Evolutionary conservation across 2,329 filamentous ascomycete species (phyloP), one percentile per base, ranked within the genome.

Genomic region (Aspergillus floridensis): DNA sequence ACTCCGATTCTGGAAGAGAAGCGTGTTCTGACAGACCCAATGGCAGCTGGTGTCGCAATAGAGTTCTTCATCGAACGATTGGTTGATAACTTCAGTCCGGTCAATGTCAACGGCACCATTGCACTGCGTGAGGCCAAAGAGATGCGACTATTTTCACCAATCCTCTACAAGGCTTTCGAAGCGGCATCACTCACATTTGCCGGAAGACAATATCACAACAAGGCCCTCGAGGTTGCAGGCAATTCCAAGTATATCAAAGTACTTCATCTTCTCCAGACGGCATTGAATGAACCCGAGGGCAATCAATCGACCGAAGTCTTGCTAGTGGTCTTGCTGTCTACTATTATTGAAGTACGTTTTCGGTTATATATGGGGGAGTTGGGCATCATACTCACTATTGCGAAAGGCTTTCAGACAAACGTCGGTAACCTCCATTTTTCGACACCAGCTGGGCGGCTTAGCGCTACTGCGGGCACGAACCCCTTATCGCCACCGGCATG

Each of bases 321-420:
- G 31, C 56, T 65, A 1, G 66, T 66, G 8, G 65, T 70, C 5
- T 51, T 70, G 3, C 47, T 70, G 14, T 62, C 66, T 31, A 69
- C 66, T 5, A 68, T 70, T 8, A 66, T 68, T 12, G 68, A 70
- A 60, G 68, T 70, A 10, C 1, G 41, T 47, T 55, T 3, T 3
- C 10, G 8, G 2, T 4, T 5, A 10, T 6, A 12, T 2, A n/a
- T 14, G 29, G 31, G 7, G 21, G 7, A 22, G 26, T 21, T 21
- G n/a, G 19, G 2, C 4, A 10, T 3, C 4, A 38, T 49, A 8
- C 31, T 59, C n/a, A 19, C 16, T 14, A 29, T 46, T 6, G 5
- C 4, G 7, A 32, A 49, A 70, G 68, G 67, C 68, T 2, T 69
- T 70, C 21, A 70, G 67, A 31, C 66, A 70, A 53, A 70, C 58